A percentile compares a stretch with the other conserved stretches of the same genome.
Evolutionary conservation across 805 yeast species (phyloP).

Genomic region (Saturnispora saitoi): DNA sequence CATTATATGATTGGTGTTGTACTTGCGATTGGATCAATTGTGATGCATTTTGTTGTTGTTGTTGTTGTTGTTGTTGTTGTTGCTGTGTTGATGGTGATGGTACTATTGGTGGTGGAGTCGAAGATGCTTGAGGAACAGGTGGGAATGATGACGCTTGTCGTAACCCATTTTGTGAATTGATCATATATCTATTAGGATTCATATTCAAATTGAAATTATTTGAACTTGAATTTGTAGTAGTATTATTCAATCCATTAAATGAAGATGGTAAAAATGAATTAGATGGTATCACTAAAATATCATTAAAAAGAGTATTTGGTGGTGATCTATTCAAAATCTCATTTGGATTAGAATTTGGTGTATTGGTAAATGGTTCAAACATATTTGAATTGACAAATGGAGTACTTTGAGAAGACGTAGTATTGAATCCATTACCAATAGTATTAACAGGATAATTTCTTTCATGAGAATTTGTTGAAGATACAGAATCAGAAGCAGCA

Average conservation of each 20-base stretch:
- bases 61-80: too few relatives aligned
- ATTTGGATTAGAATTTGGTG: constrained; percentile 1
- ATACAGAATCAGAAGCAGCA: constrained; percentile 8
- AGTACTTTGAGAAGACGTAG: constrained; percentile 2
- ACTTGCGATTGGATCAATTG: constrained; percentile 2
- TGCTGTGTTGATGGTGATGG: not conserved
- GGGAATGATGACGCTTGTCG: not conserved
- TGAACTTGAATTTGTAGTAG: not conserved
- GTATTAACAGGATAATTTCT: not conserved
- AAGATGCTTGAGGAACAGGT: not conserved
- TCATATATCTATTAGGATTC: not conserved
- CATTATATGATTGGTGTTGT: constrained; percentile 6
- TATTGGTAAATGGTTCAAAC: constrained; percentile 3
- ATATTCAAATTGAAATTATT: constrained; percentile 5
- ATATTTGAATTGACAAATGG: constrained; percentile 1
- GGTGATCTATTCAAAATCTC: constrained; percentile 9
- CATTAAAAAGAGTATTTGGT: constrained; percentile 5
- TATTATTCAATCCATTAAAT: constrained; percentile 4
- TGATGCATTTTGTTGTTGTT: constrained; percentile 4
- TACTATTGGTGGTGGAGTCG: not conserved
- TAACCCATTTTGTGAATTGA: not conserved
- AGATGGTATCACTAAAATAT: constrained; percentile 3
- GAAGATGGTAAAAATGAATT: constrained; percentile 6
- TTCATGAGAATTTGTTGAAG: constrained; percentile 9
- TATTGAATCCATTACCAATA: constrained; percentile 4